Evolutionary conservation across 148 eudicot species (phyloP), one percentile per base, ranked within the genome.

Genomic region (Pharnaceum exiguum): DNA sequence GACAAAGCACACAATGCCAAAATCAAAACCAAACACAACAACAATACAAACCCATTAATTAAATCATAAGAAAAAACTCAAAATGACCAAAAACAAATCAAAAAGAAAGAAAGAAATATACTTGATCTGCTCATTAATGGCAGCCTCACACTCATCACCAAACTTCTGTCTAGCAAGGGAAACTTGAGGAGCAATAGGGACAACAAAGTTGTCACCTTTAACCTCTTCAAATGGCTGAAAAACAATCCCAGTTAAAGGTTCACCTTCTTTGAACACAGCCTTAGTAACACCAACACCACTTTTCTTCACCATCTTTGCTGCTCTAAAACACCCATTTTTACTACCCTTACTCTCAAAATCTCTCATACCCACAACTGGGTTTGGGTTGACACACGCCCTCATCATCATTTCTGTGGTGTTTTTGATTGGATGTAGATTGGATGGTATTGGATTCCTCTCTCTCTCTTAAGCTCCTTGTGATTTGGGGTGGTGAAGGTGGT

Each of bases 111-210:
- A 24, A n/a, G 26, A 48, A 47, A 10, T 62, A 65, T 68, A 89
- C 96, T 89, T 89, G 59, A 89, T 89, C 73, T 89, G 96, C 78
- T 85, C 96, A 52, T 89, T 89, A 53, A 89, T 63, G 4, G 87
- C 89, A 29, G 84, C 67, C 59, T 89, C 96, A 60, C 81, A 82
- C 3, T 74, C 85, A 4, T 77, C 75, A 16, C 55, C 69, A 43
- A 22, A 85, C 21, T 57, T 48, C 66, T 85, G 93, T 1, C 89
- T 71, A 53, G 96, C 96, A 60, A 89, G 79, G 1, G 96, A 89
- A 28, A 57, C 62, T 0, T 71, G 47, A 9, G 77, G 69, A 23
- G 78, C 55, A n/a, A 70, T 60, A 0, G 96, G 94, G 0, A 83
- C 87, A 47, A 69, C 8, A 21, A 78, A 67, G 11, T 56, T 69